These are phyloP conservation scores for Vaccinium myrtillus DNA, from an alignment of 148 eudicot genomes.

Conservation along the genomic window DNA sequence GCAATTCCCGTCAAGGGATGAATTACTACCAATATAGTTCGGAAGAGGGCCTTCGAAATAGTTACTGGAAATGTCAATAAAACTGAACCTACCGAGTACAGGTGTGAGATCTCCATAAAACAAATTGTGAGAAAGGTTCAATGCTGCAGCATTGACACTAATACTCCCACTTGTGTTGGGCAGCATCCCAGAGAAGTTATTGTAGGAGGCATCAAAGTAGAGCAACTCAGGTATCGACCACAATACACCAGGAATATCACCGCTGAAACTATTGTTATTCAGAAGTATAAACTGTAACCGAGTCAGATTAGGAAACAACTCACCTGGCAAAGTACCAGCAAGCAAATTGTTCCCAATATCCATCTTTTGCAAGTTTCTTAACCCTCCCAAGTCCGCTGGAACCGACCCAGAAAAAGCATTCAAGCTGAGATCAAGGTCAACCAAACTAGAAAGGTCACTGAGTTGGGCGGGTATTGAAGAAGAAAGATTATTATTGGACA, in stretches of 20 bases:
- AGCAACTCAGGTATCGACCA: slow-evolving; percentile 64
- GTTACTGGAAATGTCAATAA: slow-evolving; percentile 55
- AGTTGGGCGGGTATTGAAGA: slow-evolving; percentile 75
- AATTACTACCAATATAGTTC: slow-evolving; percentile 30
- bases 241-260: slow-evolving; percentile 54
- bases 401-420: slow-evolving; percentile 53
- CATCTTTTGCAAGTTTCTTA: slow-evolving; percentile 62
- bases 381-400: slow-evolving; percentile 58
- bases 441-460: slow-evolving; percentile 61
- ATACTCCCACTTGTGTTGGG: slow-evolving; percentile 37
- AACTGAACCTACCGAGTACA: slow-evolving; percentile 50
- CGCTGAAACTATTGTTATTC: slow-evolving; percentile 59
- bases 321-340: slow-evolving; percentile 55
- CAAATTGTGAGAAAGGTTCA: slow-evolving; percentile 64
- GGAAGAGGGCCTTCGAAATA: slow-evolving; percentile 72
- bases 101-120: slow-evolving; percentile 60
- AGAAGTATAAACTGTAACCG: slow-evolving; percentile 50
- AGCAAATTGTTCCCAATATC: slow-evolving; percentile 55
- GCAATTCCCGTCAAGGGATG: slow-evolving; percentile 56
- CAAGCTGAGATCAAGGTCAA: slow-evolving; percentile 83
- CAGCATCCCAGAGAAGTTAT: slow-evolving; percentile 66
- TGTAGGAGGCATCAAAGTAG: slow-evolving; percentile 64
- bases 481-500: slow-evolving; percentile 56
- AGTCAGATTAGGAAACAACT: slow-evolving; percentile 53
- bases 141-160: slow-evolving; percentile 43